phyloP scores from a whole-genome alignment of 2,329 filamentous ascomycete genomes.

The Fusarium floridanum region DNA sequence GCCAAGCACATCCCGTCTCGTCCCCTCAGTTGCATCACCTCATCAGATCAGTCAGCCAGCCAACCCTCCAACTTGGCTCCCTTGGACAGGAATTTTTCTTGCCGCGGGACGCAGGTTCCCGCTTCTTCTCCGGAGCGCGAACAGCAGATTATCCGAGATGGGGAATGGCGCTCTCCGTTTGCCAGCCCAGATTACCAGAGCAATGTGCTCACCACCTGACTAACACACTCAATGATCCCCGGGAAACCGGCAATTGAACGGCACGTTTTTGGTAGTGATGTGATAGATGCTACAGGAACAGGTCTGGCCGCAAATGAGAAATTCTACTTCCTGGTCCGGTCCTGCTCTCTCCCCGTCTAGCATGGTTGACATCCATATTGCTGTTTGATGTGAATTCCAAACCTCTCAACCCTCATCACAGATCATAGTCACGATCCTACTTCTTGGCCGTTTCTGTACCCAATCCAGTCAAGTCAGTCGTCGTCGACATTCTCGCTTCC shows the following conservation, averaged over 20 bases:
- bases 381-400: conserved; percentile 7
- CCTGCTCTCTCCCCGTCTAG: not conserved
- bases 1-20: not conserved
- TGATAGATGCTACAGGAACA: conserved; percentile 2
- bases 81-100: conserved; percentile 33
- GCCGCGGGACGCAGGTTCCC: conserved; percentile 18
- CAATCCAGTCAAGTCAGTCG: conserved; percentile 6
- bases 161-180: not conserved
- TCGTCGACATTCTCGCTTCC: conserved; percentile 64
- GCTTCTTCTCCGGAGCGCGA: conserved; percentile 15
- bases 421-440: conserved; percentile 6
- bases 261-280: conserved; percentile 3
- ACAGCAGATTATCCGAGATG: conserved; percentile 18
- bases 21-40: not conserved
- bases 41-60: conserved; percentile 1
- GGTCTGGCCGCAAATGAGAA: not conserved
- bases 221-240: conserved; percentile 1
- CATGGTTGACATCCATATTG: conserved; percentile 7
- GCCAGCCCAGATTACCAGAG: conserved; percentile 11
- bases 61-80: conserved; percentile 5
- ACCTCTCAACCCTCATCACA: conserved; percentile 7
- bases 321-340: not conserved
- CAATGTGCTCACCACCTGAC: not conserved
- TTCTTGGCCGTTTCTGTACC: not conserved
- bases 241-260: conserved; percentile 5